Percentiles rank a stretch among this genome's conserved stretches.
Evolutionary conservation across 2,329 filamentous ascomycete species (phyloP).

Genomic region (Cytospora paraplurivora): DNA sequence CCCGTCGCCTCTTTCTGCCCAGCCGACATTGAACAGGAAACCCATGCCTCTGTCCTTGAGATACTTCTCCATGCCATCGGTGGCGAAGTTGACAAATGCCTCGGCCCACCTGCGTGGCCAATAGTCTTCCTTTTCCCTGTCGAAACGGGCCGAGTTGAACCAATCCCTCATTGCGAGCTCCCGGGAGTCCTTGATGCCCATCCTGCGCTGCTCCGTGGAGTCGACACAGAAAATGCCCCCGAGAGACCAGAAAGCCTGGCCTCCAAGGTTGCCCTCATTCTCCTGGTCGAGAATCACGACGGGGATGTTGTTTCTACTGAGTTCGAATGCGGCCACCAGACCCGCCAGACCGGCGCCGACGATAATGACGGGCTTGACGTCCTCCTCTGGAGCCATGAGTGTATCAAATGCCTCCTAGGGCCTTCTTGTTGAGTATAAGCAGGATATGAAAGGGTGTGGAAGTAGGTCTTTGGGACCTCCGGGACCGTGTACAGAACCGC

Average conservation of each 20-base stretch:
- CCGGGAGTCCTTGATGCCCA: conserved; percentile 60
- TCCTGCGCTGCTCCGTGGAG: conserved; percentile 57
- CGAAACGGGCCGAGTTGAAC: conserved; percentile 59
- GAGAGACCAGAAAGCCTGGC: conserved; percentile 66
- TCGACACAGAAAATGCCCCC: conserved; percentile 63
- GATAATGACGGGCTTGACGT: conserved; percentile 51
- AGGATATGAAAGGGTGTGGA: neutral
- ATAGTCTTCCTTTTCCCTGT: conserved; percentile 56
- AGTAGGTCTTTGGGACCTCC: neutral
- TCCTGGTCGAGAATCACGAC: conserved; percentile 61
- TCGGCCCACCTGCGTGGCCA: conserved; percentile 65
- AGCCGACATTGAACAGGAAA: conserved; percentile 58
- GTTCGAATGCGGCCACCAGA: conserved; percentile 61
- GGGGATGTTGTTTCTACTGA: conserved; percentile 52
- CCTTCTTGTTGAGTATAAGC: neutral
- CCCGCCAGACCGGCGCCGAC: conserved; percentile 60
- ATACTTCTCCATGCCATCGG: conserved; percentile 60
- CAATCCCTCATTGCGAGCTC: conserved; percentile 62
- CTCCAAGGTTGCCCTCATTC: conserved; percentile 57
- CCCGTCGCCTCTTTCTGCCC: conserved; percentile 63
- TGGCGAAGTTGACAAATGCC: conserved; percentile 64
- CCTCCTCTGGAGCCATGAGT: conserved; percentile 5
- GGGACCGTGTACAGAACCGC: neutral
- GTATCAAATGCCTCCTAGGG: neutral
- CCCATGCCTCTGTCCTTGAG: conserved; percentile 55